Conservation (phyloP, 2,329 filamentous ascomycete species). For the Xylaria sp. region DNA sequence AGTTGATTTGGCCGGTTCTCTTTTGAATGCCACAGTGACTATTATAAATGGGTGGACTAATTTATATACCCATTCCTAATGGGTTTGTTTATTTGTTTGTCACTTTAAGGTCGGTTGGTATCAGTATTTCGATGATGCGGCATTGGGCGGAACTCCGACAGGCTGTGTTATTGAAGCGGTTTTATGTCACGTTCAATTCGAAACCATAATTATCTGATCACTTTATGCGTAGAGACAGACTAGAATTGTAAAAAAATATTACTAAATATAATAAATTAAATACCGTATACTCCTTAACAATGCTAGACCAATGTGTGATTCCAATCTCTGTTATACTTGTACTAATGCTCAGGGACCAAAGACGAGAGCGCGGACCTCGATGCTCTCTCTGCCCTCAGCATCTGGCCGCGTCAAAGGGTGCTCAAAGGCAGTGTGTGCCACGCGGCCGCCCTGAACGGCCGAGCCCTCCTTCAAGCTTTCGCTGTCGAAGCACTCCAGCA, state of each 20-base stretch:
- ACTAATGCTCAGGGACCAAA: constrained; percentile 63
- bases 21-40: not conserved
- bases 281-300: not conserved
- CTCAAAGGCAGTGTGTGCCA: constrained; percentile 79
- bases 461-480: constrained; percentile 57
- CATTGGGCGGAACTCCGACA: constrained; percentile 26
- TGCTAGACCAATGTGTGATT: not conserved
- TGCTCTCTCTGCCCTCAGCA: constrained; percentile 79
- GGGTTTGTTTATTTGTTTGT: not conserved
- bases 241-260: not conserved
- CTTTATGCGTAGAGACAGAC: not conserved
- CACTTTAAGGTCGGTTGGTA: not conserved
- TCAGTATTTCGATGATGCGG: too few species aligned
- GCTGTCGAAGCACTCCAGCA: constrained; percentile 81
- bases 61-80: not conserved
- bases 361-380: constrained; percentile 85
- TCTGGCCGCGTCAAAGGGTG: constrained; percentile 74
- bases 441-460: constrained; percentile 57
- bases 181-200: not conserved
- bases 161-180: not conserved
- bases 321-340: not conserved
- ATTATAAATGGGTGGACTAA: not conserved
- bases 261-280: not conserved
- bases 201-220: not conserved
- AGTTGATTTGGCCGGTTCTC: not conserved